Percentiles rank a stretch among this genome's conserved stretches.
phyloP scores from a whole-genome alignment of 2,329 filamentous ascomycete genomes.

The Penicillium psychrosexuale region DNA sequence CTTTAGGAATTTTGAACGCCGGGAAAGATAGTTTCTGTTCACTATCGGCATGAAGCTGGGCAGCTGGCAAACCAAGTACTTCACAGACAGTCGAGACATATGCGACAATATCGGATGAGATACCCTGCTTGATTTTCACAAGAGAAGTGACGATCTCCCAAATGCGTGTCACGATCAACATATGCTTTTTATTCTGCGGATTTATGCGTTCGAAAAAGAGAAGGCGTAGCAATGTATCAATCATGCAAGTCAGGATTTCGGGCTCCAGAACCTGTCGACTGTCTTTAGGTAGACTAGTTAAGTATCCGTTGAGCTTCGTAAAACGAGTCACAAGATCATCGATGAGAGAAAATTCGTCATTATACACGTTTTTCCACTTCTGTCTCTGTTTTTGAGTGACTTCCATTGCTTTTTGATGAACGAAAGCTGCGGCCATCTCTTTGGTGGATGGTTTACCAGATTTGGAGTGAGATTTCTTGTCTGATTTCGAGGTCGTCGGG shows the following conservation, averaged over 20 bases:
- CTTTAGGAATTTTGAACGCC: slow-evolving; percentile 16
- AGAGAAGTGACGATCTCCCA: slow-evolving; percentile 9
- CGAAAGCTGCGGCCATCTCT: not conserved
- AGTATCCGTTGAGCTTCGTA: slow-evolving; percentile 49
- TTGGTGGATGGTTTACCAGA: not conserved
- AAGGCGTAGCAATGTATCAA: slow-evolving; percentile 22
- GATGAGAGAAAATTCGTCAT: slow-evolving; percentile 1
- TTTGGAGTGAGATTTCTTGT: not conserved
- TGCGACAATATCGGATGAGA: slow-evolving; percentile 44
- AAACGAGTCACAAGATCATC: slow-evolving; percentile 40
- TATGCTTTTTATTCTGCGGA: slow-evolving; percentile 38
- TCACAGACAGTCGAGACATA: slow-evolving; percentile 33
- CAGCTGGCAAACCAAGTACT: slow-evolving; percentile 31
- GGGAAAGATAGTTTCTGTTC: slow-evolving; percentile 20
- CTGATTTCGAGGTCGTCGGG: not conserved
- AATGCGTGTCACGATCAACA: slow-evolving; percentile 32
- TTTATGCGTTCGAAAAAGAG: slow-evolving; percentile 13
- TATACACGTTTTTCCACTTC: slow-evolving; percentile 7
- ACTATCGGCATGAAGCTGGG: slow-evolving; percentile 14
- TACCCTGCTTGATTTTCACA: slow-evolving; percentile 29
- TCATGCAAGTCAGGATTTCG: slow-evolving; percentile 41
- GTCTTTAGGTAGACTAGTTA: slow-evolving; percentile 42
- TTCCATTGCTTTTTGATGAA: slow-evolving; percentile 7
- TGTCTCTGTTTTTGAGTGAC: slow-evolving; percentile 2
- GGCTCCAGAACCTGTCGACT: slow-evolving; percentile 40